These are phyloP conservation scores for Drechslera avenae DNA, from an alignment of 2,329 filamentous ascomycete genomes.

Conservation along the genomic window DNA sequence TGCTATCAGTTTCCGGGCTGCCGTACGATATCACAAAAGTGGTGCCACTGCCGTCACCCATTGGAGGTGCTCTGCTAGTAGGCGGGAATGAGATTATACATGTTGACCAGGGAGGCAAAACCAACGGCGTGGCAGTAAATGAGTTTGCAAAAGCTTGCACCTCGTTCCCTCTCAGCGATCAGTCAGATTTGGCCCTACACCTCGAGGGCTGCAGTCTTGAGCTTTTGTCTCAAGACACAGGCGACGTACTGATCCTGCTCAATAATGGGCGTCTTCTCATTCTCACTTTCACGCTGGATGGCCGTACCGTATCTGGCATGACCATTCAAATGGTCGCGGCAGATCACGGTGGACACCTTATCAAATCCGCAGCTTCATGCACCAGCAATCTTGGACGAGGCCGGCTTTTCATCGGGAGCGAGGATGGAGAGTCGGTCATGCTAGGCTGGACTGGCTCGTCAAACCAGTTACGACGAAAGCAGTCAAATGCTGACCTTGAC, in stretches of 20 bases:
- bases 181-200: conserved; percentile 77
- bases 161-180: conserved; percentile 82
- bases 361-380: conserved; percentile 70
- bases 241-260: conserved; percentile 83
- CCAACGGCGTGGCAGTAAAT: conserved; percentile 91
- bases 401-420: conserved; percentile 82
- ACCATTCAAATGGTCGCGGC: conserved; percentile 68
- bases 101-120: conserved; percentile 92
- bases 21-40: conserved; percentile 87
- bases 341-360: conserved; percentile 66
- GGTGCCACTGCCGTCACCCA: conserved; percentile 79
- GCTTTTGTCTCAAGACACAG: conserved; percentile 73
- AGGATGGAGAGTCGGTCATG: conserved; percentile 79
- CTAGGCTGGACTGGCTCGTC: conserved; percentile 75
- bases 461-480: conserved; percentile 62
- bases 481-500: conserved; percentile 65
- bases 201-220: conserved; percentile 83
- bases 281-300: conserved; percentile 83
- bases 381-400: conserved; percentile 70
- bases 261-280: conserved; percentile 75
- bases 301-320: conserved; percentile 86
- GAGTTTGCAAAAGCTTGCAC: conserved; percentile 83
- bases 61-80: conserved; percentile 85
- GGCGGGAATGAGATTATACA: conserved; percentile 92
- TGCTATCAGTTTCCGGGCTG: conserved; percentile 82